Base-by-base conservation (phyloP, 169 alveolate species). In the Hepatocystis sp. region DNA sequence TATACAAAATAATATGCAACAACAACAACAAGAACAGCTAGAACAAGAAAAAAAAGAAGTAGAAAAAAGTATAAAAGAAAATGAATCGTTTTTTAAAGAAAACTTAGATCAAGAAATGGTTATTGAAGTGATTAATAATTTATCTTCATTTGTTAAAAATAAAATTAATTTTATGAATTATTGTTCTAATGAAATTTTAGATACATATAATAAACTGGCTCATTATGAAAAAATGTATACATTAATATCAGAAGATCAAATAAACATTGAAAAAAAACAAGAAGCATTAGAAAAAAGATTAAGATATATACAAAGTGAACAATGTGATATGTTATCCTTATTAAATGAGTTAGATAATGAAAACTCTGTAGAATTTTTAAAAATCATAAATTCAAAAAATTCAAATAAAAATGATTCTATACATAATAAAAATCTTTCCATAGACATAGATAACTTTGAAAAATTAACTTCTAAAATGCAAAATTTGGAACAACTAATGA, bases 91-190 rank as follows among this genome's bases (percentile, higher is more conserved):
- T 49, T 76, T 76, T 58, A 76, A 76, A 63, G 58, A 76, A 64
- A 53, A 58, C 17, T 28, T 76, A n/a, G 88, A 76, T 34, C 58
- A 76, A 52, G 88, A 76, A 76, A 58, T 76, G 88, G 47, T 60
- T 44, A 28, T 76, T 44, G 88, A 76, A 25, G 76, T 76, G 30
- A 76, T 76, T 64, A 60, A 63, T 76, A 76, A 76, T 52, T 64
- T 76, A 49, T 76, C 88, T 36, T 76, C 88, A 3, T 76, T 76
- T 76, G 88, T 76, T 56, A 76, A 76, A 76, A 76, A 76, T 76
- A 76, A 76, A 76, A 76, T 76, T 63, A 76, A 76, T 76, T 76
- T 76, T 36, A 76, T 76, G 88, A 76, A 76, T 76, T 76, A 76
- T 58, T 76, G 88, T 76, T 76, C 88, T 28, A 76, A 76, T 58